phyloP scores from a whole-genome alignment of 2,329 filamentous ascomycete species.

The Fusarium sp. region DNA sequence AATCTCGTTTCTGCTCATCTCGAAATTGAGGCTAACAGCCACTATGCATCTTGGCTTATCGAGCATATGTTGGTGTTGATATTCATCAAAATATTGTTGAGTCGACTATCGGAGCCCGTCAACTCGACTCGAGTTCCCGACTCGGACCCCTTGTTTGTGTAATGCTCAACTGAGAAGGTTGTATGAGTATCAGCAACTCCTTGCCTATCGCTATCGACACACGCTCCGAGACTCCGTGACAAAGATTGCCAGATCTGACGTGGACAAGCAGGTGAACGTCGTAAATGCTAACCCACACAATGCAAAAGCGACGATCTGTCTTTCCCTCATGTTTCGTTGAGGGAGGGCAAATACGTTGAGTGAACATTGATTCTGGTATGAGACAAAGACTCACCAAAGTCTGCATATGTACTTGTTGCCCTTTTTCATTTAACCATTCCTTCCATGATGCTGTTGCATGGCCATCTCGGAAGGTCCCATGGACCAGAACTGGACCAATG shows the following conservation, averaged over 20 bases:
- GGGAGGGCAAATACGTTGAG: slow-evolving; percentile 30
- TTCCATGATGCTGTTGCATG: neutral
- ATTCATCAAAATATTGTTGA: slow-evolving; percentile 3
- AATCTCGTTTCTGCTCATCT: neutral
- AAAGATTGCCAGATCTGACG: slow-evolving; percentile 17
- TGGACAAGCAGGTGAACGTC: slow-evolving; percentile 11
- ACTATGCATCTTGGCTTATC: slow-evolving; percentile 15
- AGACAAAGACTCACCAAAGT: slow-evolving; percentile 1
- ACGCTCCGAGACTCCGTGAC: neutral
- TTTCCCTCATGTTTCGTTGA: slow-evolving; percentile 21
- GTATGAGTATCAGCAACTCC: neutral
- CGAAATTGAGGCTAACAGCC: slow-evolving; percentile 7
- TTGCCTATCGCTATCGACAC: neutral
- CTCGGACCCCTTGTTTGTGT: slow-evolving; percentile 5
- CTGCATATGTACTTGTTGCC: neutral
- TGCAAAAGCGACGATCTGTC: slow-evolving; percentile 4
- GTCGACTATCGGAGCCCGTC: neutral
- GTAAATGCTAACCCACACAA: neutral
- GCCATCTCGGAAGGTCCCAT: neutral
- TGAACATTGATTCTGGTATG: neutral
- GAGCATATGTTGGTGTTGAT: slow-evolving; percentile 18
- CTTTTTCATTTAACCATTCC: neutral
- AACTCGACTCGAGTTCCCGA: slow-evolving; percentile 20
- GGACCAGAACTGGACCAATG: neutral
- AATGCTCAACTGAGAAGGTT: neutral